Conservation (phyloP, 2,329 filamentous ascomycete genomes). For the Aspergillus sp. region DNA sequence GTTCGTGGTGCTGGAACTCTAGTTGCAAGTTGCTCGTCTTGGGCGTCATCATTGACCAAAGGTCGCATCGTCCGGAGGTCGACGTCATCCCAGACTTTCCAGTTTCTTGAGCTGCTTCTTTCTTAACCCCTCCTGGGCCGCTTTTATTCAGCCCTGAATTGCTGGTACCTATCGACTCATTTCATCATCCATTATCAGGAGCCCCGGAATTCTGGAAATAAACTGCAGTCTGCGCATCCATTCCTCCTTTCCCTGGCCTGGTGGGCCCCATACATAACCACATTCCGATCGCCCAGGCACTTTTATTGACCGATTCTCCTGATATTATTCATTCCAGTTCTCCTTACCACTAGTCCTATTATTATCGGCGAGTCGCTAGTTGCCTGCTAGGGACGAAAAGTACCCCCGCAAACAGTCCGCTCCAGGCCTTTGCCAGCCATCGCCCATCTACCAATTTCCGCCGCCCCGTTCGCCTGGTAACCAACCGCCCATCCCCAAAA, state of each 20-base stretch:
- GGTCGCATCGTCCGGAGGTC: conserved; percentile 26
- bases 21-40: conserved; percentile 9
- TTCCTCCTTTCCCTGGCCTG: conserved; percentile 4
- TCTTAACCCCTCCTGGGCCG: conserved; percentile 8
- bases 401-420: conserved; percentile 30
- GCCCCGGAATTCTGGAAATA: background rate
- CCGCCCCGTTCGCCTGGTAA: conserved; percentile 32
- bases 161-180: background rate
- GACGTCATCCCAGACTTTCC: conserved; percentile 36
- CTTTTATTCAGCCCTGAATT: background rate
- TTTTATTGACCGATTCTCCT: background rate
- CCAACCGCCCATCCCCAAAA: conserved; percentile 19
- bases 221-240: background rate
- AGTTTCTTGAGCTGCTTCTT: background rate
- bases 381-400: conserved; percentile 1
- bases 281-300: conserved; percentile 15
- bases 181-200: background rate
- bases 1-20: conserved; percentile 1
- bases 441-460: conserved; percentile 8
- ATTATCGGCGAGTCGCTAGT: conserved; percentile 1
- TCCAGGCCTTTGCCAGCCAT: conserved; percentile 18
- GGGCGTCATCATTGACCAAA: conserved; percentile 22
- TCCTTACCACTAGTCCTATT: conserved; percentile 3
- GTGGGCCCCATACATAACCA: conserved; percentile 14
- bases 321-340: background rate